Conservation (phyloP, 768 basidiomycete genomes). For the Rhizopogon rudus region DNA sequence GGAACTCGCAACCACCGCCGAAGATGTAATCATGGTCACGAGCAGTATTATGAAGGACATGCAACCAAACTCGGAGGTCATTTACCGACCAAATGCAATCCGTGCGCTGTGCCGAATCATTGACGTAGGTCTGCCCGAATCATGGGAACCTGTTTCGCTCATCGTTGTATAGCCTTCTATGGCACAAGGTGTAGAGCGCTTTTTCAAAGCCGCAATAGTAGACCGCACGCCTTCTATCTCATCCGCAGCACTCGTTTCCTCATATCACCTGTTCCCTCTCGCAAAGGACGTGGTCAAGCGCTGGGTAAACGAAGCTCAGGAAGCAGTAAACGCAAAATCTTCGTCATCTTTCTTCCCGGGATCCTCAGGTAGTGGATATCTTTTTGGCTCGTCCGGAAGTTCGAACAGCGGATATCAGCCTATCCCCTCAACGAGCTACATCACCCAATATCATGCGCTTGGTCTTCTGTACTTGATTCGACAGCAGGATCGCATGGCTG, state of each 20-base stretch:
- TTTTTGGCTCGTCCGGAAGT: conserved; percentile 57
- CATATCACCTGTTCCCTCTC: conserved; percentile 92
- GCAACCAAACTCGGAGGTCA: conserved; percentile 98
- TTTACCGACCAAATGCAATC: conserved; percentile 97
- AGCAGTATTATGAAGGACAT: conserved; percentile 99
- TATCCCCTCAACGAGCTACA: conserved; percentile 83
- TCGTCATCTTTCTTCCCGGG: conserved; percentile 62
- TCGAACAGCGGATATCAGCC: conserved; percentile 65
- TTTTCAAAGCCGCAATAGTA: conserved; percentile 99
- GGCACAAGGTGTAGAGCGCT: conserved; percentile 97
- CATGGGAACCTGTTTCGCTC: conserved; percentile 36
- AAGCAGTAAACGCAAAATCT: conserved; percentile 89
- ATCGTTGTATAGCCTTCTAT: conserved; percentile 74
- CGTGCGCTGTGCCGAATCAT: conserved; percentile 95
- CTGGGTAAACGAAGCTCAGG: conserved; percentile 99
- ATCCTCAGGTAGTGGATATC: conserved; percentile 49
- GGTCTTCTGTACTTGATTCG: conserved; percentile 92
- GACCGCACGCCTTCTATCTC: conserved; percentile 95
- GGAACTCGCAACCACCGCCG: conserved; percentile 91
- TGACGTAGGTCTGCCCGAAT: conserved; percentile 60
- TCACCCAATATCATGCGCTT: conserved; percentile 95
- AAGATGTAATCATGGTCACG: conserved; percentile 99
- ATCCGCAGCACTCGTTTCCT: conserved; percentile 92
- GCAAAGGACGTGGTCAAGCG: conserved; percentile 96
- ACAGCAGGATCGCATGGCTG: conserved; percentile 97